These are phyloP conservation scores for Paramyrothecium roridum DNA, from an alignment of 2,329 filamentous ascomycete species.

Conservation along the genomic window DNA sequence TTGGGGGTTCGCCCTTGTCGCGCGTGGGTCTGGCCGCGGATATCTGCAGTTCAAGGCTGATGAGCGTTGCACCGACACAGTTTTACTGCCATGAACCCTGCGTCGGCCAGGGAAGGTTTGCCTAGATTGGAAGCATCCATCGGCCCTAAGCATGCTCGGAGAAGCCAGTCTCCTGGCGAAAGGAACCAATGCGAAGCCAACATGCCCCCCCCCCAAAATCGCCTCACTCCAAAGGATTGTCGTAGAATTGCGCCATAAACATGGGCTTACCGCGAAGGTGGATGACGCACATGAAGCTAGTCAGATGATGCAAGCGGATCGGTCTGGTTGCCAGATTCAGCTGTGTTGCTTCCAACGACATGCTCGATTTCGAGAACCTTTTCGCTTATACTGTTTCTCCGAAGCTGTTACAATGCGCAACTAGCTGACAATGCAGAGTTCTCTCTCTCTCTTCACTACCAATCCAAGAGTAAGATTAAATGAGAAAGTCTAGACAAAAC, in stretches of 20 bases:
- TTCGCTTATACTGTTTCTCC: not conserved
- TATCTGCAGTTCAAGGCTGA: not conserved
- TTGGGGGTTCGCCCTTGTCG: not conserved
- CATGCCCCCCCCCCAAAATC: too few species aligned
- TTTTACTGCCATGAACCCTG: not conserved
- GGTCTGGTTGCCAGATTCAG: not conserved
- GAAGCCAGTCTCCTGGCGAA: not conserved
- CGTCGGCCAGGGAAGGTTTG: not conserved
- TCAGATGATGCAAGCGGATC: not conserved
- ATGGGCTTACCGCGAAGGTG: not conserved
- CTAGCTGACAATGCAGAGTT: not conserved
- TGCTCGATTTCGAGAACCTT: too few species aligned
- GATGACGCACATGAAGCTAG: not conserved
- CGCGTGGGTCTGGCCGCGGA: not conserved
- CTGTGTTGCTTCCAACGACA: not conserved
- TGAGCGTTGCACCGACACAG: not conserved
- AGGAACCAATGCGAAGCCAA: not conserved
- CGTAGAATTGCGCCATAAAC: not conserved
- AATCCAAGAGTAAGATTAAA: too few species aligned
- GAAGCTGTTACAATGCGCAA: not conserved
- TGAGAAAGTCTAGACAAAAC: too few species aligned
- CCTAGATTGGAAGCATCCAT: not conserved
- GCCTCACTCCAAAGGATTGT: not conserved
- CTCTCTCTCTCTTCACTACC: not conserved
- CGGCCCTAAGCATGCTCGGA: not conserved